Base-by-base conservation (phyloP, 768 basidiomycete species). In the Lentinula lateritia region DNA sequence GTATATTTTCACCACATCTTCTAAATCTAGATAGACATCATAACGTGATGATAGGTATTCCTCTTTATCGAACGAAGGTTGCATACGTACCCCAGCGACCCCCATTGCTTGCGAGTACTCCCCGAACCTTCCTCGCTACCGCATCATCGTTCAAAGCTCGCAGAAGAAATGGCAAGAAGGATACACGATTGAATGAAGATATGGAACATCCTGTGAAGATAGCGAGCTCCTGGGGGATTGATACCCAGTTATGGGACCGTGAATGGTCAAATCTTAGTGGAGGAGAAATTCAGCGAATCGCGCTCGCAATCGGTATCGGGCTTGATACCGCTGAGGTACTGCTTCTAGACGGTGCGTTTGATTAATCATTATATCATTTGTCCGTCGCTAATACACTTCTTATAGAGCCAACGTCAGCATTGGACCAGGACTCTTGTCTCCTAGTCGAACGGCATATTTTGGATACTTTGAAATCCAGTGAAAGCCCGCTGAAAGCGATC, bases 41-140 rank as follows among this genome's bases (percentile, higher is more conserved):
- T 35, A 13, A 6, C 38, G 54, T 58, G 35, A 23, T 13, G 10
- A 58, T 36, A 58, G 56, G 58, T n/a, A 23, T 94, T 23, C 92
- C 94, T 2, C 69, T 70, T 16, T 96, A 87, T 73, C 85, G 94
- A 55, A 93, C 88, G 0, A 82, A 80, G 59, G 86, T 96, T 2
- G 82, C 88, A 62, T 96, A 96, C 70, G 87, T 95, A 28, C 93
- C 94, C 0, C 94, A 96, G 72, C 79, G 94, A 43, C 89, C 94
- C 0, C 90, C 93, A 1, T 77, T 95, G n/a, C 83, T 96, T 20
- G 84, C 92, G 1, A 89, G 89, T 4, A 88, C 89, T 2, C 94
- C 94, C 0, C 77, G 80, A 23, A 86, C 88, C 62, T 92, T 95
- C 66, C 74, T 95, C 60, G 68, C 72, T 3, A 76, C 81, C 0